Percentiles rank a stretch among this genome's conserved stretches.
Conservation (phyloP, 2,329 filamentous ascomycete genomes). For the Knufia fluminis region DNA sequence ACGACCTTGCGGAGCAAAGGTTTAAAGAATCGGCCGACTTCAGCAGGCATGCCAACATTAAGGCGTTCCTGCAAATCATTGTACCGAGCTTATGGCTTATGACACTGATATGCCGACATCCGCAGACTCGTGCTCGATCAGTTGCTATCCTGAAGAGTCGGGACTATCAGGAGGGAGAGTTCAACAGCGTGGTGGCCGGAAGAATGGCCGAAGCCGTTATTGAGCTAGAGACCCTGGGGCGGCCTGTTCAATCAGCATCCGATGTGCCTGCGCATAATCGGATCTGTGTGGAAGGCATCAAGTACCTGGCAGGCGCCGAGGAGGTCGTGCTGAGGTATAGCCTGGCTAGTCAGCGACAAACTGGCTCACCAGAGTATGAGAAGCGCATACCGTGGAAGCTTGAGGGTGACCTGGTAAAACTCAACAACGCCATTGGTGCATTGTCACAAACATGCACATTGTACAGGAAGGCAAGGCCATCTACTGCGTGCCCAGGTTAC, state of each 20-base stretch:
- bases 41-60: not conserved
- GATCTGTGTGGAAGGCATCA: conserved; percentile 4
- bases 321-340: not conserved
- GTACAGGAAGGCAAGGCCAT: not conserved
- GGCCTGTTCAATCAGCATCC: not conserved
- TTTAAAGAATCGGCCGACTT: not conserved
- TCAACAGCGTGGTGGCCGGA: conserved; percentile 1
- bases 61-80: conserved; percentile 6
- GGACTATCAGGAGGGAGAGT: conserved; percentile 5
- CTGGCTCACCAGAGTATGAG: not conserved
- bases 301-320: not conserved
- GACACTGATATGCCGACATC: conserved; percentile 1
- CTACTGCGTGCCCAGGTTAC: not conserved
- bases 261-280: not conserved
- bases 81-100: conserved; percentile 6
- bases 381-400: conserved; percentile 4
- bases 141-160: not conserved
- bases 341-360: not conserved
- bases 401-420: conserved; percentile 1
- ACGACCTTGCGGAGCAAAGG: conserved; percentile 1
- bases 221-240: not conserved
- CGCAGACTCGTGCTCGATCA: not conserved
- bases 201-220: not conserved
- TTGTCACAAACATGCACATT: conserved; percentile 3
- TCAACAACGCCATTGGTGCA: conserved; percentile 3